These are phyloP conservation scores for Trichoderma semiorbis DNA, from an alignment of 2,329 filamentous ascomycete genomes.

Conservation along the genomic window DNA sequence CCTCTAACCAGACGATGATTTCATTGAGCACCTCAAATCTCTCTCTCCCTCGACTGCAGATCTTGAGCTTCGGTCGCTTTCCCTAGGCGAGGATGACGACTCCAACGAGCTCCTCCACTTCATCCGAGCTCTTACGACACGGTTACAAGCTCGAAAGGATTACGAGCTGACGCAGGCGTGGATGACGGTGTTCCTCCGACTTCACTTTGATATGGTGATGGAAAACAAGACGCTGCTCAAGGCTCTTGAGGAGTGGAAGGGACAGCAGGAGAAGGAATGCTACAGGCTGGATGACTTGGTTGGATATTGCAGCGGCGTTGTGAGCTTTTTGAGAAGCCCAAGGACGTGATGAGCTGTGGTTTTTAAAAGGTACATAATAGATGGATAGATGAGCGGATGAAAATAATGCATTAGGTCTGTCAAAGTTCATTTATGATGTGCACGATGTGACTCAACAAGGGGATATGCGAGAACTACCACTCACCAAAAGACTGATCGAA, in stretches of 20 bases:
- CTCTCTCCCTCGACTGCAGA: conserved; percentile 84
- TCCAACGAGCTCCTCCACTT: conserved; percentile 75
- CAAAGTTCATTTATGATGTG: not conserved
- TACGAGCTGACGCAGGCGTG: conserved; percentile 95
- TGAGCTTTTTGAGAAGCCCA: conserved; percentile 71
- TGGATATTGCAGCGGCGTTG: conserved; percentile 83
- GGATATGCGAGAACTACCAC: not conserved
- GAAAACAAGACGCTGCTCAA: conserved; percentile 51
- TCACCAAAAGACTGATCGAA: not conserved
- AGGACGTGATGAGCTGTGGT: conserved; percentile 39
- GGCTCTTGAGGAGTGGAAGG: conserved; percentile 66
- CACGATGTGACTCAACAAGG: not conserved
- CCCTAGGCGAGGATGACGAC: conserved; percentile 41
- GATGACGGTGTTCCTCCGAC: conserved; percentile 89
- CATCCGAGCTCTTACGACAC: conserved; percentile 71
- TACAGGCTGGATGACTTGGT: conserved; percentile 70
- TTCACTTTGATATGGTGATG: conserved; percentile 64
- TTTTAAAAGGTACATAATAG: not conserved
- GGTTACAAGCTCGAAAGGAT: conserved; percentile 67
- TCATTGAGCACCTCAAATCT: conserved; percentile 75
- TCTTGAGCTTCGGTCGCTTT: conserved; percentile 81
- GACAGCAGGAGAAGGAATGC: conserved; percentile 67
- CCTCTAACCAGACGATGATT: conserved; percentile 50
- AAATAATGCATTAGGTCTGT: not conserved
- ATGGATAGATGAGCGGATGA: not conserved